A percentile compares a stretch with the other conserved stretches of the same genome.
Conservation (phyloP, 2,329 filamentous ascomycete species). For the Aureobasidium namibiae region DNA sequence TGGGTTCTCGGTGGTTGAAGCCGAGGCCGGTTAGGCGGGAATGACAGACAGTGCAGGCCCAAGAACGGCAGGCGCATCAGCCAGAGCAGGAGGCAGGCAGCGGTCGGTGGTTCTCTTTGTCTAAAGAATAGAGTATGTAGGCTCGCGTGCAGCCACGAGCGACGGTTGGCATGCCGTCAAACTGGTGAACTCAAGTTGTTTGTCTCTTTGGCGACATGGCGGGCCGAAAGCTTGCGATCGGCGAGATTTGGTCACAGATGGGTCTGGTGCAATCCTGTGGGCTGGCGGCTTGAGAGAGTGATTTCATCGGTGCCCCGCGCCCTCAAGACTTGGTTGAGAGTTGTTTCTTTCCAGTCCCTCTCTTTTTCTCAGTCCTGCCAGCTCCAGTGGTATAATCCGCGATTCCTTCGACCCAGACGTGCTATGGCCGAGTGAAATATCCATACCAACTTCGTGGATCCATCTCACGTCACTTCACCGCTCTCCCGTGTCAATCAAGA, state of each 20-base stretch:
- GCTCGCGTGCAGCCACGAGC: not conserved
- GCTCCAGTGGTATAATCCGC: not conserved
- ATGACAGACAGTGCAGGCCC: not conserved
- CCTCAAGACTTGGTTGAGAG: constrained; percentile 6
- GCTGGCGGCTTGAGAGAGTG: constrained; percentile 4
- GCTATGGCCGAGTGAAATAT: not conserved
- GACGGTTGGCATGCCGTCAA: not conserved
- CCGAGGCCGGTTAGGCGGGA: not conserved
- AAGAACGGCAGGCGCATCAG: not conserved
- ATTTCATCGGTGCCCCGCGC: constrained; percentile 8
- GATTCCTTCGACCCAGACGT: not conserved
- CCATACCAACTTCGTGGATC: not conserved
- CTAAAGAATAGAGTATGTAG: not conserved
- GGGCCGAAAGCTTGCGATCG: not conserved
- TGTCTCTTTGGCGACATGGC: not conserved
- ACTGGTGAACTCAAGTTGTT: no score
- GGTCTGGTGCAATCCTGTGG: not conserved
- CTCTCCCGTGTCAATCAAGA: not conserved
- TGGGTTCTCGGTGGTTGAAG: not conserved
- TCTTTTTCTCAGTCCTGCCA: not conserved
- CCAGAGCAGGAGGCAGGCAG: not conserved
- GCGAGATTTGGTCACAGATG: not conserved
- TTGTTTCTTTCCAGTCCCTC: not conserved
- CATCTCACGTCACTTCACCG: constrained; percentile 1
- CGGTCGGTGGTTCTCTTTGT: not conserved